Evolutionary conservation across 2,329 filamentous ascomycete species (phyloP), one percentile per base, ranked within the genome.

Genomic region (Endocalyx cinctus): DNA sequence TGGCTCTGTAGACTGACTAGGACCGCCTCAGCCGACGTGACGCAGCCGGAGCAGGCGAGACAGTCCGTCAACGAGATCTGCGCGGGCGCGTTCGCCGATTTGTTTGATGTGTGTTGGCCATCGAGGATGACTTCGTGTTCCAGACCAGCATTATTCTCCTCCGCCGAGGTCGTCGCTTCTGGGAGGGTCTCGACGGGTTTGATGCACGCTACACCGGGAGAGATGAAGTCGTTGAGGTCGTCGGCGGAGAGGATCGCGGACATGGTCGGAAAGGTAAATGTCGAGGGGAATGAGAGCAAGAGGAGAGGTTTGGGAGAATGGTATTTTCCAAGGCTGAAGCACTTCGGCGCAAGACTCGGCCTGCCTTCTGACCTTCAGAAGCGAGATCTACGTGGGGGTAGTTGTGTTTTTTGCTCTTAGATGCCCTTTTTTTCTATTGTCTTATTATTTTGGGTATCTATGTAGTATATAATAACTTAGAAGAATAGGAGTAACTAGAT

Each of bases 171-270:
- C 20, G 74, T 64, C 45, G 74, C 70, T 31, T 72, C 63, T 3
- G 92, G 90, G 11, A 98, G 77, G 3, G 87, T 94, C 62, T 98
- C 92, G 57, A 98, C 75, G 17, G 92, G 92, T 57, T 98, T 97
- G 63, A 98, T 97, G 66, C 92, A 98, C 43, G 92, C 92, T 54
- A 98, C 89, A 42, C 90, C 89, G 11, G 92, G 92, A 37, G 86
- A 92, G 58, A 98, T 98, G 67, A 98, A 98, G 71, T 98, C 92
- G 70, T 98, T 98, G 41, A 98, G 73, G 60, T 96, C 89, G 69
- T 98, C 90, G 54, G 84, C 83, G 36, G 89, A 97, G 52, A 98
- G 83, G 54, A 98, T 98, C 43, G 92, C 92, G 58, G 88, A 95
- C 92, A 98, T 98, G 43, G 59, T 70, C 8, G 20, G n/a, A 23